Conservation (phyloP, 2,329 filamentous ascomycete species). For the Aspergillus fischeri region DNA sequence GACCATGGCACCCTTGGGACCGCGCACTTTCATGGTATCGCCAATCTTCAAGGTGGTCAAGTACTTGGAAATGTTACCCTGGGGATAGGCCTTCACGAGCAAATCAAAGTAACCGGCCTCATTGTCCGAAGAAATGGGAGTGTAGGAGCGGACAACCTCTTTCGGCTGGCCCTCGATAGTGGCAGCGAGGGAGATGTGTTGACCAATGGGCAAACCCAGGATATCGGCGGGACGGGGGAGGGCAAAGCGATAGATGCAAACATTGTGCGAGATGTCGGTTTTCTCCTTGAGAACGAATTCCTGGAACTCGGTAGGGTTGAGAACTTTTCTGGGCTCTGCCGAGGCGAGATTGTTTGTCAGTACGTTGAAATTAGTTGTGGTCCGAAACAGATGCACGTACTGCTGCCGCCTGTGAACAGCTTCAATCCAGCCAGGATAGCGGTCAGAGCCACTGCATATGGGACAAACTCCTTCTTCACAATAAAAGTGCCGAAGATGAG, state of each 20-base stretch:
- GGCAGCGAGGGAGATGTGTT: constrained; percentile 95
- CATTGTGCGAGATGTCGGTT: constrained; percentile 95
- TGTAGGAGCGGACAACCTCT: constrained; percentile 88
- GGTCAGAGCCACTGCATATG: constrained; percentile 65
- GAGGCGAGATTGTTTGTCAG: constrained; percentile 9
- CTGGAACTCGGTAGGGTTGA: constrained; percentile 85
- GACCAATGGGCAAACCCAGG: constrained; percentile 93
- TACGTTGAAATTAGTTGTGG: constrained; percentile 3
- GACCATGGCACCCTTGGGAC: constrained; percentile 96
- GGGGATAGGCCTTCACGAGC: constrained; percentile 95
- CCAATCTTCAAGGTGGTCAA: constrained; percentile 79
- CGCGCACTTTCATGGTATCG: constrained; percentile 82
- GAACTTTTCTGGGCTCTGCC: constrained; percentile 70
- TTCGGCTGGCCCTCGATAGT: constrained; percentile 71
- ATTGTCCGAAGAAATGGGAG: constrained; percentile 84
- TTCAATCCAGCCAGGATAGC: constrained; percentile 66
- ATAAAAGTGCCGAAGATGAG: constrained; percentile 72
- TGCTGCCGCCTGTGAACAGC: constrained; percentile 61
- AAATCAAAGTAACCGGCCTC: constrained; percentile 91
- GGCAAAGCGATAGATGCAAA: constrained; percentile 94
- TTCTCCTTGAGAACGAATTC: constrained; percentile 92
- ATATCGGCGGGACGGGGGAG: constrained; percentile 74
- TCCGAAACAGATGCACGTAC: constrained; percentile 50
- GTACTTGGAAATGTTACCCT: constrained; percentile 94
- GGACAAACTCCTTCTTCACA: constrained; percentile 72